A percentile compares a stretch with the other conserved stretches of the same genome.
Evolutionary conservation across 2,329 filamentous ascomycete species (phyloP).

Genomic region (Zymoseptoria pseudotritici): DNA sequence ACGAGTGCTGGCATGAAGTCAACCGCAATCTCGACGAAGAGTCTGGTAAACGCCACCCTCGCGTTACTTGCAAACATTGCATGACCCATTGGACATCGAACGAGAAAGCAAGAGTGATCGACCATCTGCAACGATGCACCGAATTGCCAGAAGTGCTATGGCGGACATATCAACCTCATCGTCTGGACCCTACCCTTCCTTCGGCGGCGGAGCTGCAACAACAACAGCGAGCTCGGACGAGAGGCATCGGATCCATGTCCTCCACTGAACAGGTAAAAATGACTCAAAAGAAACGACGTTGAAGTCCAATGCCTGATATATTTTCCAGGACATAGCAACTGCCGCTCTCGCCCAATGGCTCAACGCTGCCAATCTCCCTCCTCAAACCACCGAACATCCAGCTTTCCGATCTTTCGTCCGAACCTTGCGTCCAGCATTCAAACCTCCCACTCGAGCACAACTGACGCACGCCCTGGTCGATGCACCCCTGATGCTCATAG

Average conservation of each 20-base stretch:
- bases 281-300: neutral
- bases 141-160: conserved; percentile 18
- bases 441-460: conserved; percentile 14
- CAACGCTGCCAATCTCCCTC: conserved; percentile 12
- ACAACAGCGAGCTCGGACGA: conserved; percentile 18
- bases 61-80: conserved; percentile 21
- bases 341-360: conserved; percentile 20
- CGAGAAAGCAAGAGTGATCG: conserved; percentile 19
- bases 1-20: conserved; percentile 21
- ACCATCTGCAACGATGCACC: conserved; percentile 19
- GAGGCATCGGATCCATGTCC: conserved; percentile 20
- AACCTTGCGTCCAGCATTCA: conserved; percentile 17
- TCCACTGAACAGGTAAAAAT: conserved; percentile 5
- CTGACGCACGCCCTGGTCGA: conserved; percentile 19
- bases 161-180: conserved; percentile 20
- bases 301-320: neutral
- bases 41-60: conserved; percentile 21
- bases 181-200: conserved; percentile 17
- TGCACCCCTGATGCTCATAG: conserved; percentile 20
- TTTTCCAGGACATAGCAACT: conserved; percentile 15
- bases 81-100: conserved; percentile 20
- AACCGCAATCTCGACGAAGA: conserved; percentile 17
- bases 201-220: conserved; percentile 19
- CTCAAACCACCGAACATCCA: conserved; percentile 15
- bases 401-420: conserved; percentile 18